Base-by-base conservation (phyloP, 768 basidiomycete genomes). In the Tulasnella sp. region DNA sequence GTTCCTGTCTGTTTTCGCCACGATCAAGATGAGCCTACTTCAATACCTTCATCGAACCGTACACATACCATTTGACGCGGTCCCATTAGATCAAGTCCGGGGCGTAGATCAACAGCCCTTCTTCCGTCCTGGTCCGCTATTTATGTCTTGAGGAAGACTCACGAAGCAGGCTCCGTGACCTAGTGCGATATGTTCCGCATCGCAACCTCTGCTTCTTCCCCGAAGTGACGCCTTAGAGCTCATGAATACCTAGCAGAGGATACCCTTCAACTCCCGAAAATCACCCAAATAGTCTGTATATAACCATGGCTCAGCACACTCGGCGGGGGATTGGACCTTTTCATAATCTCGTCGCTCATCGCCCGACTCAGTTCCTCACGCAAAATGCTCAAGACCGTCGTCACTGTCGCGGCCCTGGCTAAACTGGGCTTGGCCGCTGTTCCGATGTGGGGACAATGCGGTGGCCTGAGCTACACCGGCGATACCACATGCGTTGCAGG, bases 371-470 rank as follows among this genome's bases (percentile, higher is more conserved):
- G 16, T 57, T 18, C 44, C 10, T 11, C 10, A 11, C 20, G 1
- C 55, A 57, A n/a, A 57, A 74, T 74, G 73, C 73, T 74, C 20
- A 74, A 74, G 42, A 46, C 73, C 40, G 73, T 39, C 20, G 18
- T 74, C 18, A 32, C 46, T 35, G 48, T 74, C 42, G 73, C 48
- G 9, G 40, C 42, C 42, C 73, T 74, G 2, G n/a, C 46, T 29
- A 74, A 55, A 23, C 10, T 74, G 4, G 18, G 35, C 9, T 44
- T 48, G 1, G 73, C 73, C 20, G 40, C 46, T 10, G 73, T 74
- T 29, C 16, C 29, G 11, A 11, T 48, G 42, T 74, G 39, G 37
- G 73, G 73, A 10, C 73, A 74, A 55, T 74, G 73, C 32, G 73
- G 73, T 13, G 73, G 73, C 20, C 9, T 57, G 20, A 57, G 55